These are phyloP conservation scores for Boechera stricta DNA, from an alignment of 345 rosid species.

Conservation along the genomic window DNA sequence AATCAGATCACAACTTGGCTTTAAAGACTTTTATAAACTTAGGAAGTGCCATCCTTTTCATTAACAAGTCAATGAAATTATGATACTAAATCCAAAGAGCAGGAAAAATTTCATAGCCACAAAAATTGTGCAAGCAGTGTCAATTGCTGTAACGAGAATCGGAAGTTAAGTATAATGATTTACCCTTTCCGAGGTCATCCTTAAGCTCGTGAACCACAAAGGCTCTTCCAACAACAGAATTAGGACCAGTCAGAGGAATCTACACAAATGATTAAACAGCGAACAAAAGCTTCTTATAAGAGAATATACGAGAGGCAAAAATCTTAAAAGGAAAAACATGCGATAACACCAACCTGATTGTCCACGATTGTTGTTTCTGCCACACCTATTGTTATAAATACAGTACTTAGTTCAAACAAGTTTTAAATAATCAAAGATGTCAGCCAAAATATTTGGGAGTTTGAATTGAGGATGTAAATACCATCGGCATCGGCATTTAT, in stretches of 20 bases:
- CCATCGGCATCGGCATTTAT: constrained; percentile 90
- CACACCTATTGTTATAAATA: constrained; percentile 60
- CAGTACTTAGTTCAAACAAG: constrained; percentile 19
- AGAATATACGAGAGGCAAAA: background rate
- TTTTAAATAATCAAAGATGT: background rate
- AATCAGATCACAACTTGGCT: constrained; percentile 34
- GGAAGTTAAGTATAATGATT: constrained; percentile 5
- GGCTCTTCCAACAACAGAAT: constrained; percentile 88
- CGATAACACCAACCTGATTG: constrained; percentile 57
- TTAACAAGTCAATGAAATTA: background rate
- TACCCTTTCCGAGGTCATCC: constrained; percentile 98
- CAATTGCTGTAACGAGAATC: background rate
- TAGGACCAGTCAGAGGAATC: constrained; percentile 85
- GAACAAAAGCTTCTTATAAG: constrained; percentile 4
- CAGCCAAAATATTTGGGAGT: constrained; percentile 8
- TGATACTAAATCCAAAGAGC: background rate
- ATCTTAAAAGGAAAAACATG: background rate
- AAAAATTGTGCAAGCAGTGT: background rate
- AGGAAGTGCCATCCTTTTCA: background rate
- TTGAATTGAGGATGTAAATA: constrained; percentile 34
- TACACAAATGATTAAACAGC: constrained; percentile 41
- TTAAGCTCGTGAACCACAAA: constrained; percentile 94
- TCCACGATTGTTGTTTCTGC: constrained; percentile 93
- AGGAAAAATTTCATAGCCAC: background rate
- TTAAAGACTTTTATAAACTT: background rate